Conservation (phyloP, 768 basidiomycete genomes). For the Pleurotus pulmonarius region DNA sequence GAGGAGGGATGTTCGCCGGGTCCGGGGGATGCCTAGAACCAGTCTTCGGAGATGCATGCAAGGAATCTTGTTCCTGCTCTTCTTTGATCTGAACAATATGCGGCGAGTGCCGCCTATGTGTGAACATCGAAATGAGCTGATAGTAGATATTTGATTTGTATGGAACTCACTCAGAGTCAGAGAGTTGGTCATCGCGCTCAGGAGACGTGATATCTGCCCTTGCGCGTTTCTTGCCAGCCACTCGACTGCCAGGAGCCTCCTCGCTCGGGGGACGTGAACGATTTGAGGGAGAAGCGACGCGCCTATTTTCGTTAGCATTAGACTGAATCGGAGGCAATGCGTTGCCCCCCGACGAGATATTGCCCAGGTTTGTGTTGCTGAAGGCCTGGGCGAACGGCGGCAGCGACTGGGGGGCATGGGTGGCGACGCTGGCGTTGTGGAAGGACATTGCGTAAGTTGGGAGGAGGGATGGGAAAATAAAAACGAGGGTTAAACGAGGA, state of each 20-base stretch:
- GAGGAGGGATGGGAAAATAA: constrained; percentile 9
- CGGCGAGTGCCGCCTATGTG: constrained; percentile 38
- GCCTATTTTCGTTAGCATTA: constrained; percentile 28
- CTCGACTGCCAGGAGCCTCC: constrained; percentile 21
- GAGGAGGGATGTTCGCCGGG: constrained; percentile 29
- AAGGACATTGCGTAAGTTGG: constrained; percentile 32
- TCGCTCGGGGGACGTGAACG: constrained; percentile 26
- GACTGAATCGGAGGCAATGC: constrained; percentile 66
- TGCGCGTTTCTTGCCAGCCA: constrained; percentile 40
- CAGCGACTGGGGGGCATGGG: constrained; percentile 56
- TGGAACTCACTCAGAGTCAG: constrained; percentile 44
- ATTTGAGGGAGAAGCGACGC: constrained; percentile 28
- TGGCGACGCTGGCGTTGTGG: constrained; percentile 37
- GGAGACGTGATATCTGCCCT: constrained; percentile 33
- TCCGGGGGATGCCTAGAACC: constrained; percentile 18
- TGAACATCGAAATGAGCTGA: constrained; percentile 13
- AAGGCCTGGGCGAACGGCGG: constrained; percentile 82
- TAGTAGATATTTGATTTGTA: constrained; percentile 14
- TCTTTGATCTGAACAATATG: constrained; percentile 54
- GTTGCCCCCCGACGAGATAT: constrained; percentile 46
- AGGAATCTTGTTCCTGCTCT: constrained; percentile 52
- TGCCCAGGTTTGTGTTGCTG: constrained; percentile 50
- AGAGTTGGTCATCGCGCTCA: constrained; percentile 31
- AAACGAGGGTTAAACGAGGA: constrained; percentile 9
- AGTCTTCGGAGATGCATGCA: constrained; percentile 33